Conservation (phyloP, 2,329 filamentous ascomycete species). For the Calonectria pteridis region DNA sequence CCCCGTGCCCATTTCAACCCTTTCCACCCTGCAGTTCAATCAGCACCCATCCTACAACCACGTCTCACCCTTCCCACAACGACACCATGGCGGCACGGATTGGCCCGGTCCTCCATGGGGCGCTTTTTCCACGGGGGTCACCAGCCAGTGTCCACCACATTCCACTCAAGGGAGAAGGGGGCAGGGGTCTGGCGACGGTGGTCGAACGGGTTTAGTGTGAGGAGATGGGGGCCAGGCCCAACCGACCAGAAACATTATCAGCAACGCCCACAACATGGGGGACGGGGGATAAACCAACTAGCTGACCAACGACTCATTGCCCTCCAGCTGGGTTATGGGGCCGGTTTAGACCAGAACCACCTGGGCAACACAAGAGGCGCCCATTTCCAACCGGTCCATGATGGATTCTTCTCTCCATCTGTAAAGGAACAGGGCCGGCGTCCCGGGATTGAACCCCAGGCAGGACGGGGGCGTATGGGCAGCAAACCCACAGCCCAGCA, state of each 20-base stretch:
- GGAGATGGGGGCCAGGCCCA: constrained; percentile 22
- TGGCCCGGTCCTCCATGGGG: constrained; percentile 17
- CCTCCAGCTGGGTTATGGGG: constrained; percentile 16
- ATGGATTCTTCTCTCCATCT: constrained; percentile 19
- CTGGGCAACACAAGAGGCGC: not conserved
- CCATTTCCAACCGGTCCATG: constrained; percentile 1
- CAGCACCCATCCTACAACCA: not conserved
- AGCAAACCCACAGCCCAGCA: constrained; percentile 15
- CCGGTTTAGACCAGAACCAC: not conserved
- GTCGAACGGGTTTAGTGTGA: constrained; percentile 27
- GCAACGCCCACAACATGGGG: constrained; percentile 9
- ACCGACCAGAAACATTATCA: constrained; percentile 17
- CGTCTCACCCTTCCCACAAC: not conserved
- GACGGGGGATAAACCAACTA: constrained; percentile 10
- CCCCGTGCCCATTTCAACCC: not conserved
- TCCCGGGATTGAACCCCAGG: constrained; percentile 22
- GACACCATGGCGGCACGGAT: constrained; percentile 12
- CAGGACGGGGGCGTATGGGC: constrained; percentile 10
- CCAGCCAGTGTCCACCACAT: constrained; percentile 11
- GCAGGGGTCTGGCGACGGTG: constrained; percentile 8
- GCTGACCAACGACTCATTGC: constrained; percentile 10
- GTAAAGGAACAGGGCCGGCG: constrained; percentile 23
- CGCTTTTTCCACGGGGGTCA: constrained; percentile 20
- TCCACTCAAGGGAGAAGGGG: constrained; percentile 17
- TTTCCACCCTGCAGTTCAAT: constrained; percentile 5